Evolutionary conservation across 2,329 filamentous ascomycete species (phyloP), one percentile per base, ranked within the genome.

Genomic region (Aspergillus transmontanensis): DNA sequence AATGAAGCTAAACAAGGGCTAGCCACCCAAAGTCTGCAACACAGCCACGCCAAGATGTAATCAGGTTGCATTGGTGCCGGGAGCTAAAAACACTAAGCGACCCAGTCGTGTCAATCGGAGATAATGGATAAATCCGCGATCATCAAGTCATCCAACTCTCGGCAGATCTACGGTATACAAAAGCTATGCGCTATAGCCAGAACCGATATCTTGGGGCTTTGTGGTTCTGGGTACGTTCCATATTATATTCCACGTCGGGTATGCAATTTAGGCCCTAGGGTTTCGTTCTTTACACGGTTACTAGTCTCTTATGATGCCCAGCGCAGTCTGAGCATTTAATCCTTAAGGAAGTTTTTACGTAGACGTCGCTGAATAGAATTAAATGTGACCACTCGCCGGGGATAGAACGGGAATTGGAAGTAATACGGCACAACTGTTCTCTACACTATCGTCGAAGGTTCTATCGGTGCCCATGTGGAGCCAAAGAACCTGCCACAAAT

Each of bases 1-100:
- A 21, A 23, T 14, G 21, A 4, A 19, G 19, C 39, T 0, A 41
- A 19, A 41, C 36, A 6, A 41, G 36, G 36, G 36, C 36, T 16
- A 19, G 16, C 36, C 36, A 19, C 36, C 36, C 36, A 41, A n/a
- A n/a, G 39, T 41, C 39, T 41, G 46, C 12, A 50, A 19, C 46
- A 50, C 46, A 50, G 46, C 46, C 46, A 50, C 46, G 16, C 23
- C 26, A 19, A 19, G 5, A n/a, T 30, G 61, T 65, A 60, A 65
- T 58, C 63, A 63, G 32, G 36, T 39, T 59, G 58, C 63, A 63
- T 65, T 65, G 59, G 61, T 28, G 28, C 19, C 43, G 51, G 51
- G 57, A 54, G 28, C 51, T 36, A 54, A 36, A 54, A n/a, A 23
- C 30, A 30, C 51, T 36, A 54, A 36, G 30, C 23, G 51, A 10